phyloP scores from a whole-genome alignment of 2,329 filamentous ascomycete species.

The Cephalotrichum gorgonifer region DNA sequence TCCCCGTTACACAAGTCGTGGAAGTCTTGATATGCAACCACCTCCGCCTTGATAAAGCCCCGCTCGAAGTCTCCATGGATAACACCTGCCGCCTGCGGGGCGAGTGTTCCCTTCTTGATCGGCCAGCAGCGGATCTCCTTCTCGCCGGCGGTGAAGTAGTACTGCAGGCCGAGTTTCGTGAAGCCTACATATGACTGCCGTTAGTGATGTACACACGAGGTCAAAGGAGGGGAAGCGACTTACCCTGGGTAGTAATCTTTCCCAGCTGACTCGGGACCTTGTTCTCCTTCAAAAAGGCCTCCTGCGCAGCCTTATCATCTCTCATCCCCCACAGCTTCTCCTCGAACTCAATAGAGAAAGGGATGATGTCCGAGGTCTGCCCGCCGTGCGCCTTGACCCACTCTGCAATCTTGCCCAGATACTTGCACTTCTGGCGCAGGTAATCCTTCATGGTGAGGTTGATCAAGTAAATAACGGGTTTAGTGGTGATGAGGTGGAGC shows the following conservation, averaged over 20 bases:
- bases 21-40: conserved; percentile 34
- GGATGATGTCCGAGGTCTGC: conserved; percentile 27
- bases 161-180: conserved; percentile 30
- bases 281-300: conserved; percentile 24
- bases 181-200: too few relatives aligned
- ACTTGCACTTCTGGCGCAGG: conserved; percentile 34
- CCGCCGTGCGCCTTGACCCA: conserved; percentile 34
- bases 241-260: conserved; percentile 28
- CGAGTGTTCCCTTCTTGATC: conserved; percentile 23
- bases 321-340: conserved; percentile 28
- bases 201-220: too few relatives aligned
- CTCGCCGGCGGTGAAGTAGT: conserved; percentile 35
- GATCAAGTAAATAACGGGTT: conserved; percentile 32
- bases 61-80: conserved; percentile 32
- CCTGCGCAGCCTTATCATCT: conserved; percentile 22
- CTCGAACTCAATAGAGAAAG: conserved; percentile 33
- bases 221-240: too few relatives aligned
- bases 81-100: conserved; percentile 29
- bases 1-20: conserved; percentile 29
- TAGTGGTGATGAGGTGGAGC: conserved; percentile 29
- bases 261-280: conserved; percentile 29
- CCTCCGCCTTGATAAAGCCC: conserved; percentile 34
- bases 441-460: conserved; percentile 37
- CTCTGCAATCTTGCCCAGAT: conserved; percentile 30
- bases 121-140: conserved; percentile 36